phyloP scores from a whole-genome alignment of 768 basidiomycete species.

The Trametes gibbosa region DNA sequence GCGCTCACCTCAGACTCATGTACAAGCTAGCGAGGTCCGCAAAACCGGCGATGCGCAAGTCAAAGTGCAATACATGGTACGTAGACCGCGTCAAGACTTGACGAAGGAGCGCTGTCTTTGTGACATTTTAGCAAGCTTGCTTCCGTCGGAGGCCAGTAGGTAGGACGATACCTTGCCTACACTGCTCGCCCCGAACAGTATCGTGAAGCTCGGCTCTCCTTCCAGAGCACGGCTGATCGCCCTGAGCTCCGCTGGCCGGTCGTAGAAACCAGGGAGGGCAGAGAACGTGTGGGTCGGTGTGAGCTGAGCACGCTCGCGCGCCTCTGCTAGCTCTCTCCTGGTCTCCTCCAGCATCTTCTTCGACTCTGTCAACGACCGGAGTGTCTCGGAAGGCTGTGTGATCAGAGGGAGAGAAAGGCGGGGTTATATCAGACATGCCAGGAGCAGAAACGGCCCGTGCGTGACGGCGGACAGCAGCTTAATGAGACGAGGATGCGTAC shows the following conservation, averaged over 20 bases:
- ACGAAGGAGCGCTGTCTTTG: conserved; percentile 71
- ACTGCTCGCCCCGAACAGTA: conserved; percentile 77
- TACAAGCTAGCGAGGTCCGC: conserved; percentile 79
- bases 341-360: conserved; percentile 75
- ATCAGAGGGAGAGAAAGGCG: conserved; percentile 8
- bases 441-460: neutral
- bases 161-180: conserved; percentile 69
- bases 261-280: conserved; percentile 70
- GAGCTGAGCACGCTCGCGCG: conserved; percentile 60
- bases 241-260: conserved; percentile 62
- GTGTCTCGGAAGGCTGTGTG: conserved; percentile 69
- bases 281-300: conserved; percentile 77
- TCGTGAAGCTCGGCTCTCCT: conserved; percentile 74
- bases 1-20: conserved; percentile 47
- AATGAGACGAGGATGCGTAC: conserved; percentile 40
- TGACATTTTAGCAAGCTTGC: neutral
- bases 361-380: conserved; percentile 78
- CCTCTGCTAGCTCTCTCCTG: conserved; percentile 69
- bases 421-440: conserved; percentile 13
- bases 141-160: neutral
- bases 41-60: conserved; percentile 81
- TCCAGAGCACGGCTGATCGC: conserved; percentile 65
- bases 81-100: conserved; percentile 67
- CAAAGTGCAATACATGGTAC: conserved; percentile 82
- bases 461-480: neutral